A percentile compares a stretch with the other conserved stretches of the same genome.
These are phyloP conservation scores for Leishmania major DNA, from an alignment of 208 protist species.

Conservation along the genomic window DNA sequence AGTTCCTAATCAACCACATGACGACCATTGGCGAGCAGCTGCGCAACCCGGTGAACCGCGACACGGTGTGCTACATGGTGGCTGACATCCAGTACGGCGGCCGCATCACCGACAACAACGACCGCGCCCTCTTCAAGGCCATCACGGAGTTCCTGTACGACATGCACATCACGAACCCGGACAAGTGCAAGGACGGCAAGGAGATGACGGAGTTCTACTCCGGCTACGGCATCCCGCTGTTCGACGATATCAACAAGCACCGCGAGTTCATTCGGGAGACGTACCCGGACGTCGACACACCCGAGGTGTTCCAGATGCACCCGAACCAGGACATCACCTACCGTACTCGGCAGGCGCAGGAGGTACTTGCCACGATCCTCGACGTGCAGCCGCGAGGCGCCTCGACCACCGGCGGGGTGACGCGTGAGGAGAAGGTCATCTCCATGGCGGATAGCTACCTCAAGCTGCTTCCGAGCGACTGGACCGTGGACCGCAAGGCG, in stretches of 20 bases:
- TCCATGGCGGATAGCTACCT: constrained; percentile 92
- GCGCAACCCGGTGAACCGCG: constrained; percentile 92
- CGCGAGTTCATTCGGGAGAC: constrained; percentile 94
- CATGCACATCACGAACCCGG: constrained; percentile 87
- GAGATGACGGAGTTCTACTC: constrained; percentile 87
- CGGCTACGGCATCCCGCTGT: constrained; percentile 88
- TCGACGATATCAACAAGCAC: constrained; percentile 94
- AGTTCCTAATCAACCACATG: constrained; percentile 99
- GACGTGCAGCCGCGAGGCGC: constrained; percentile 96
- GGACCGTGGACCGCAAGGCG: constrained; percentile 82
- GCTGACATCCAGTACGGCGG: constrained; percentile 99
- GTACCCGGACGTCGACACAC: constrained; percentile 96
- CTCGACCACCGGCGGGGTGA: constrained; percentile 80
- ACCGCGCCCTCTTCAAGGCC: constrained; percentile 97
- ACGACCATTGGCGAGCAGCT: constrained; percentile 95
- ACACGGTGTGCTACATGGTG: constrained; percentile 98
- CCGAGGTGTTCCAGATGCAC: constrained; percentile 98
- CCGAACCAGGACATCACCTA: constrained; percentile 97
- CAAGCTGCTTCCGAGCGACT: constrained; percentile 91
- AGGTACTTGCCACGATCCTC: constrained; percentile 96
- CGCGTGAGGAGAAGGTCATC: constrained; percentile 94
- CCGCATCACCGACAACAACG: constrained; percentile 98
- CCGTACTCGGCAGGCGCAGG: constrained; percentile 89
- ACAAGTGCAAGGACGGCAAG: constrained; percentile 85
- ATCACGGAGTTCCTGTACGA: constrained; percentile 96